These are phyloP conservation scores for Cryptomeria japonica DNA, from an alignment of 75 land plant genomes.

Conservation along the genomic window DNA sequence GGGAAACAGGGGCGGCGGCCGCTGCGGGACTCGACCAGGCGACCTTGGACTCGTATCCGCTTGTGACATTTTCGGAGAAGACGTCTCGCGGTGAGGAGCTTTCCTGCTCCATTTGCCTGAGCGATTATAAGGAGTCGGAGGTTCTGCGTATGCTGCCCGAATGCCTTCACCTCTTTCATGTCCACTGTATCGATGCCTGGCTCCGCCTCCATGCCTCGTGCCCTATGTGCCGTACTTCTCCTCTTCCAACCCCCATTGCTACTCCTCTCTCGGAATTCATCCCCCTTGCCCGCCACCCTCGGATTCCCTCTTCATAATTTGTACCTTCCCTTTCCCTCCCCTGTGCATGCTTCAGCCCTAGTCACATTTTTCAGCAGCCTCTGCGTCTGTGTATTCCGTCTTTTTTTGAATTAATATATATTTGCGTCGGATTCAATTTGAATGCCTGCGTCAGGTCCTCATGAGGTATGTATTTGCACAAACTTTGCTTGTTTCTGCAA, in stretches of 20 bases:
- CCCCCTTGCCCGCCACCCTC: constrained; percentile 40
- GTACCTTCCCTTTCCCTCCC: too few relatives aligned
- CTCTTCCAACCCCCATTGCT: constrained; percentile 42
- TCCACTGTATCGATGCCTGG: constrained; percentile 63
- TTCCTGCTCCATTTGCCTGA: constrained; percentile 58
- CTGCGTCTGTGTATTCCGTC: too few relatives aligned
- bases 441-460: too few relatives aligned
- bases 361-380: too few relatives aligned
- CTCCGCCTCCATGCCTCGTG: constrained; percentile 52
- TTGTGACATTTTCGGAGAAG: constrained; percentile 18
- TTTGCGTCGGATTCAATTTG: too few relatives aligned
- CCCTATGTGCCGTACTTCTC: constrained; percentile 65
- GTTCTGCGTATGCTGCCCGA: constrained; percentile 48
- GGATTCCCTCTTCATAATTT: background rate
- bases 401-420: too few relatives aligned
- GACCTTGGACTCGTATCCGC: constrained; percentile 33
- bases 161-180: constrained; percentile 62
- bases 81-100: constrained; percentile 3
- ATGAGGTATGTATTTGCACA: too few relatives aligned
- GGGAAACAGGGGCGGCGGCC: background rate
- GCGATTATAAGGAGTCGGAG: constrained; percentile 49
- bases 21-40: constrained; percentile 32
- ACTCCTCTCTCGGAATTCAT: constrained; percentile 48
- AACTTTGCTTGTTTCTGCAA: too few relatives aligned
- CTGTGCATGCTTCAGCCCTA: too few relatives aligned